Evolutionary conservation across 2,329 filamentous ascomycete genomes (phyloP).

Genomic region (Fusarium sp.): DNA sequence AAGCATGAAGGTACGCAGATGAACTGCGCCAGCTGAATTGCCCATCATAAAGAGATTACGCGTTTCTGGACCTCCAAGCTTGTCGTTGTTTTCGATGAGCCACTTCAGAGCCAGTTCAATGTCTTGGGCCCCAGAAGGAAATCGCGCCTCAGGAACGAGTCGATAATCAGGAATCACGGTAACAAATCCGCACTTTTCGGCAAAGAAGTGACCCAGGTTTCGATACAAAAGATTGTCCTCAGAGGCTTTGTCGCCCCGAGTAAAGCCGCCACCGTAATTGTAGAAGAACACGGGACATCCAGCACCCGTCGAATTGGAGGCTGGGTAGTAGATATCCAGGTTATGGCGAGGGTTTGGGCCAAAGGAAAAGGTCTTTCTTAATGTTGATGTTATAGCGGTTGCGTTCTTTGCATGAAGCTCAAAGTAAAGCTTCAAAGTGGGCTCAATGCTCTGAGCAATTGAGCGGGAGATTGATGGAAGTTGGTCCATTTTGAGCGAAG

Average conservation of each 20-base stretch:
- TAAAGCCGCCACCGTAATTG: neutral
- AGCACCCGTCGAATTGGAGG: neutral
- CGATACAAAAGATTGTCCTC: neutral
- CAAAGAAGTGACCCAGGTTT: neutral
- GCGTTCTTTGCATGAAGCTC: neutral
- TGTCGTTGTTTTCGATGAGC: neutral
- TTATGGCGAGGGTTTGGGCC: neutral
- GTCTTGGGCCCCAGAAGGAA: neutral
- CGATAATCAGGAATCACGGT: neutral
- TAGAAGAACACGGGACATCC: neutral
- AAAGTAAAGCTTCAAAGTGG: neutral
- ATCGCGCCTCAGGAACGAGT: neutral
- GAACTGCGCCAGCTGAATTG: neutral
- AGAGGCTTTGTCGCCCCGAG: neutral
- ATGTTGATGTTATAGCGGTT: neutral
- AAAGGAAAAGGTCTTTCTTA: neutral
- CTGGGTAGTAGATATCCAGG: neutral
- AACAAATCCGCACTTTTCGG: neutral
- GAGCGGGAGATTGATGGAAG: neutral
- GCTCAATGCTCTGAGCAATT: neutral
- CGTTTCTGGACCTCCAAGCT: neutral
- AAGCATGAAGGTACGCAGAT: neutral
- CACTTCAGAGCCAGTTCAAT: neutral
- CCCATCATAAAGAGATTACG: neutral
- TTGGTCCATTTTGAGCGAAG: neutral